phyloP scores from a whole-genome alignment of 768 basidiomycete species.

The Coprinopsis marcescibilis region DNA sequence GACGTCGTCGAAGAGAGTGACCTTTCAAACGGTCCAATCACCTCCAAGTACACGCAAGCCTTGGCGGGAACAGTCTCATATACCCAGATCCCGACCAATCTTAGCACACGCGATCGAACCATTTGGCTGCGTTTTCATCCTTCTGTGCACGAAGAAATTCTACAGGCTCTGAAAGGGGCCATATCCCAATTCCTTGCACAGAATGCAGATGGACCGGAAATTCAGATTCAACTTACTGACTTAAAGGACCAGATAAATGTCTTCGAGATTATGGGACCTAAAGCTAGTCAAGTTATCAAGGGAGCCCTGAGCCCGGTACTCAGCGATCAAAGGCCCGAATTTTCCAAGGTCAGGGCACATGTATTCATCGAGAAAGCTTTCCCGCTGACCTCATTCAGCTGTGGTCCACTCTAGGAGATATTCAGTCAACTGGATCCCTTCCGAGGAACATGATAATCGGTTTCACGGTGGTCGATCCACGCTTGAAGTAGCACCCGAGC shows the following conservation, averaged over 20 bases:
- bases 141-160: conserved; percentile 53
- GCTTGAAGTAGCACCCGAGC: conserved; percentile 59
- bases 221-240: conserved; percentile 63
- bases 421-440: conserved; percentile 62
- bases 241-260: conserved; percentile 65
- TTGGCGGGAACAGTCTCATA: conserved; percentile 1
- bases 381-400: conserved; percentile 36
- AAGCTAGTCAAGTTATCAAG: conserved; percentile 66
- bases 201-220: conserved; percentile 17
- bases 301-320: conserved; percentile 51
- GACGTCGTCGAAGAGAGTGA: conserved; percentile 9
- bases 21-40: too few relatives aligned
- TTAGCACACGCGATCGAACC: conserved; percentile 21
- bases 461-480: conserved; percentile 77
- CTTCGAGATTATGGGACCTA: conserved; percentile 90
- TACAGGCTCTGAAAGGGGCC: conserved; percentile 43
- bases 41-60: conserved; percentile 5
- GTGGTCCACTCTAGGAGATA: conserved; percentile 55
- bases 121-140: conserved; percentile 85
- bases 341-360: conserved; percentile 43
- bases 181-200: conserved; percentile 36
- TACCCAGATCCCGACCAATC: background rate
- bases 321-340: conserved; percentile 46
- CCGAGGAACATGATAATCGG: conserved; percentile 76
- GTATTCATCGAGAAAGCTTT: background rate